These are phyloP conservation scores for Cadophora luteo-olivacea DNA, from an alignment of 2,329 filamentous ascomycete species.

Conservation along the genomic window DNA sequence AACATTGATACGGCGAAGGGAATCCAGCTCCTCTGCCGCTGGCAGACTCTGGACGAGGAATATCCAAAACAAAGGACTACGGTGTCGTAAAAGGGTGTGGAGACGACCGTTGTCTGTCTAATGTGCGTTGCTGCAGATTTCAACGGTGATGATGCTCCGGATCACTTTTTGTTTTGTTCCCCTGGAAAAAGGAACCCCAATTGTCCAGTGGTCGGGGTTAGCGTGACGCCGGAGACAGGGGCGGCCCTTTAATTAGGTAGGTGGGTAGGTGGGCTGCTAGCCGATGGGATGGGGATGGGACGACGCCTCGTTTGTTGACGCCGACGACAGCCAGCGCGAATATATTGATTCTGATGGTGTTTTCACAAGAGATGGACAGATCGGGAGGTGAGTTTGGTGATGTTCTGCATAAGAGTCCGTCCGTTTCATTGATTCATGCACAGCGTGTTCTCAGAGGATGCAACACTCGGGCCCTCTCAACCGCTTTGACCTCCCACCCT, in stretches of 20 bases:
- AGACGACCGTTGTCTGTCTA: constrained; percentile 1
- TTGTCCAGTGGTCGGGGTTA: constrained; percentile 9
- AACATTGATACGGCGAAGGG: constrained; percentile 39
- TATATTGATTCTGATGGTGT: constrained; percentile 7
- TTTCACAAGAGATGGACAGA: background rate
- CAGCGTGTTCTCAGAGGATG: constrained; percentile 17
- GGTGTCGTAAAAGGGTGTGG: background rate
- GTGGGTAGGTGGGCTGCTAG: constrained; percentile 1
- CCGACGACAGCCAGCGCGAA: constrained; percentile 14
- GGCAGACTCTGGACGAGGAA: constrained; percentile 30
- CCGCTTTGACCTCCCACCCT: constrained; percentile 25
- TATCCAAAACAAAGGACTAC: constrained; percentile 20
- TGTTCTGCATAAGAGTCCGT: constrained; percentile 16
- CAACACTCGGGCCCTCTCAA: constrained; percentile 12
- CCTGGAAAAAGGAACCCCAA: constrained; percentile 15
- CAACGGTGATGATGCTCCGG: constrained; percentile 14
- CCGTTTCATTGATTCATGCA: constrained; percentile 23
- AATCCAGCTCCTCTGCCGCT: constrained; percentile 38
- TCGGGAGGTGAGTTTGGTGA: background rate
- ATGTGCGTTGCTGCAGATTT: background rate
- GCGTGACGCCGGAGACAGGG: constrained; percentile 15
- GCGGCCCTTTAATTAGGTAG: constrained; percentile 11
- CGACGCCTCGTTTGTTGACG: constrained; percentile 1
- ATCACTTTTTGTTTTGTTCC: constrained; percentile 20
- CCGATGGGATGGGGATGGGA: constrained; percentile 9